phyloP scores from a whole-genome alignment of 192 early-diverging fungal species.

The Rhizoclosmatium globosum region DNA sequence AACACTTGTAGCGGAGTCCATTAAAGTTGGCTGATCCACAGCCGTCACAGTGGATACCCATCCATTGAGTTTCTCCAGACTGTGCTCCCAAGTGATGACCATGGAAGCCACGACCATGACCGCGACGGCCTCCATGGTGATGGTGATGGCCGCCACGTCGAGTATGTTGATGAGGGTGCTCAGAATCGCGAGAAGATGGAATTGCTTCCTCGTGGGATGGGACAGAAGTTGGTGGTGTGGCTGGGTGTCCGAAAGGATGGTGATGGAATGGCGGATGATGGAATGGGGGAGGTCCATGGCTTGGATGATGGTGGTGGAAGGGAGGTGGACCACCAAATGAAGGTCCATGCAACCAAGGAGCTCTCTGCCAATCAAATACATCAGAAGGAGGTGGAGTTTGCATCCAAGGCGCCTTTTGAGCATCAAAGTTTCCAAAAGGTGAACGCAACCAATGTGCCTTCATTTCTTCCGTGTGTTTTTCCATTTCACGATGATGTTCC shows the following conservation, averaged over 20 bases:
- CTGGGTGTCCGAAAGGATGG: not conserved
- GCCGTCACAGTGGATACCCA: constrained; percentile 31
- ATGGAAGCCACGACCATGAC: not conserved
- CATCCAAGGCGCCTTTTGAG: not conserved
- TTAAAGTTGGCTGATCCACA: constrained; percentile 25
- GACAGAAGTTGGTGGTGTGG: not conserved
- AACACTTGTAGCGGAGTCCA: constrained; percentile 39
- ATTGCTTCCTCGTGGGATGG: not conserved
- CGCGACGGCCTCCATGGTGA: not conserved
- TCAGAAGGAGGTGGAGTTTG: not conserved
- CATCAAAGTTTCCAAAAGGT: too few species aligned
- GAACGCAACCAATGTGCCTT: constrained; percentile 5
- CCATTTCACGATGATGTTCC: not conserved
- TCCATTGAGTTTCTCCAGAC: constrained; percentile 16
- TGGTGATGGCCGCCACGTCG: not conserved
- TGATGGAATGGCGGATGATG: not conserved
- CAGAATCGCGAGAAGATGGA: not conserved
- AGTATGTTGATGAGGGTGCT: not conserved
- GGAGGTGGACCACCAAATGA: not conserved
- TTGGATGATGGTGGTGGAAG: not conserved
- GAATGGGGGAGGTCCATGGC: not conserved
- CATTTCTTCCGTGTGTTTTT: constrained; percentile 23
- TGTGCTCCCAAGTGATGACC: not conserved
- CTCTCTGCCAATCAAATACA: not conserved
- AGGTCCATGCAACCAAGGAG: not conserved